These are phyloP conservation scores for Globisporangium orthogonon DNA, from an alignment of 352 stramenopile species.

Conservation along the genomic window DNA sequence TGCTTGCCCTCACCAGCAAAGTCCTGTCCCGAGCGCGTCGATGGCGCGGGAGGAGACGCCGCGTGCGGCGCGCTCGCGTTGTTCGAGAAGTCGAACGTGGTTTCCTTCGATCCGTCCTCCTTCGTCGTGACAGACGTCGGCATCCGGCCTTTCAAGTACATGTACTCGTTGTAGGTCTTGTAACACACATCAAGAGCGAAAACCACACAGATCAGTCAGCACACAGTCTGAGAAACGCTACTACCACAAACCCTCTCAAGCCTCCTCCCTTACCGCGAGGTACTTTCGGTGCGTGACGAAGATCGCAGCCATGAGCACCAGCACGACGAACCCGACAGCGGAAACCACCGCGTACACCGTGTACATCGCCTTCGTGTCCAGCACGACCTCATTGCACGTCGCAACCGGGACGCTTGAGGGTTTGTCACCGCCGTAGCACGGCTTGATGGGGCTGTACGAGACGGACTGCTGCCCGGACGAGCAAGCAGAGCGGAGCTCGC, in stretches of 20 bases:
- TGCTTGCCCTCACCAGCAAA: conserved; percentile 16
- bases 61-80: conserved; percentile 30
- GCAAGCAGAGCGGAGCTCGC: conserved; percentile 55
- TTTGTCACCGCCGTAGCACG: conserved; percentile 50
- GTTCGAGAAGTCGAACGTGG: conserved; percentile 71
- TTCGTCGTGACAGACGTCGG: conserved; percentile 44
- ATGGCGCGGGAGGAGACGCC: conserved; percentile 12
- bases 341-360: conserved; percentile 65
- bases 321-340: conserved; percentile 50
- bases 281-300: conserved; percentile 77
- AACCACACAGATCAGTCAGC: not conserved
- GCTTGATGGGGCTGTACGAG: conserved; percentile 41
- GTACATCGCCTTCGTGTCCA: conserved; percentile 66
- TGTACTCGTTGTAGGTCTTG: conserved; percentile 69
- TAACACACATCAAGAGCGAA: not conserved
- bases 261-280: conserved; percentile 27
- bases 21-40: not conserved
- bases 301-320: conserved; percentile 61
- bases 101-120: conserved; percentile 59
- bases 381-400: conserved; percentile 63
- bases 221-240: not conserved
- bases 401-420: conserved; percentile 39
- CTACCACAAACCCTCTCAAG: not conserved
- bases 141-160: conserved; percentile 78
- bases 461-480: conserved; percentile 50